These are phyloP conservation scores for Zea mays DNA, from an alignment of 176 grass and related monocot species.

Conservation along the genomic window DNA sequence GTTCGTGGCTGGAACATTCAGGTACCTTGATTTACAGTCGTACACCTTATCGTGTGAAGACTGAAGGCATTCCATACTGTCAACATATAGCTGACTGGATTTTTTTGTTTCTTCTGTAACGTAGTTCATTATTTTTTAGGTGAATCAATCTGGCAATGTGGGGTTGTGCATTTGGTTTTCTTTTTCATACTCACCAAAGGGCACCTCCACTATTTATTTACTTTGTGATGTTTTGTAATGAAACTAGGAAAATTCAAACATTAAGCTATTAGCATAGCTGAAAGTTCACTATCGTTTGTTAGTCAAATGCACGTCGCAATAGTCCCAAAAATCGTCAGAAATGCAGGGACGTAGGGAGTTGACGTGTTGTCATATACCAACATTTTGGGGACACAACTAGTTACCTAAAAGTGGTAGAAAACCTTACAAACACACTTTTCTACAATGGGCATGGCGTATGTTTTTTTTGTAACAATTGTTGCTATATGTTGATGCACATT, in stretches of 20 bases:
- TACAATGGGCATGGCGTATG: background rate
- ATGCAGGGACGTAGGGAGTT: background rate
- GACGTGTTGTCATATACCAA: background rate
- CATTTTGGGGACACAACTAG: background rate
- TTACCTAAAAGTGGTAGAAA: background rate
- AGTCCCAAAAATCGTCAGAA: conserved; percentile 4
- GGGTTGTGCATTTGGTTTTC: conserved; percentile 23
- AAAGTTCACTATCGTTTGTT: background rate
- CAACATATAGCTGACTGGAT: background rate
- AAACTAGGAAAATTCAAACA: background rate
- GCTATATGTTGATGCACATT: conserved; percentile 16
- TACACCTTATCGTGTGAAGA: conserved; percentile 10
- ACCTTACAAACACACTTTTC: conserved; percentile 1
- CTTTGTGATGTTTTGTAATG: conserved; percentile 6
- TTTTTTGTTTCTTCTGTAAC: background rate
- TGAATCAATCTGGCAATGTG: conserved; percentile 13
- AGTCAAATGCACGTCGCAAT: background rate
- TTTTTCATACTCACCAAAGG: conserved; percentile 1
- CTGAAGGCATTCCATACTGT: background rate
- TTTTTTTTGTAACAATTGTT: background rate
- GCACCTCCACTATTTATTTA: conserved; percentile 13
- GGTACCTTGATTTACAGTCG: conserved; percentile 46
- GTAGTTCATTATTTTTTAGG: conserved; percentile 17
- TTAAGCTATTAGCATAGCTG: background rate
- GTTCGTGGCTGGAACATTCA: conserved; percentile 94